Evolutionary conservation across 768 basidiomycete genomes (phyloP), one percentile per base, ranked within the genome.

Genomic region (Lactarius hengduanensis): DNA sequence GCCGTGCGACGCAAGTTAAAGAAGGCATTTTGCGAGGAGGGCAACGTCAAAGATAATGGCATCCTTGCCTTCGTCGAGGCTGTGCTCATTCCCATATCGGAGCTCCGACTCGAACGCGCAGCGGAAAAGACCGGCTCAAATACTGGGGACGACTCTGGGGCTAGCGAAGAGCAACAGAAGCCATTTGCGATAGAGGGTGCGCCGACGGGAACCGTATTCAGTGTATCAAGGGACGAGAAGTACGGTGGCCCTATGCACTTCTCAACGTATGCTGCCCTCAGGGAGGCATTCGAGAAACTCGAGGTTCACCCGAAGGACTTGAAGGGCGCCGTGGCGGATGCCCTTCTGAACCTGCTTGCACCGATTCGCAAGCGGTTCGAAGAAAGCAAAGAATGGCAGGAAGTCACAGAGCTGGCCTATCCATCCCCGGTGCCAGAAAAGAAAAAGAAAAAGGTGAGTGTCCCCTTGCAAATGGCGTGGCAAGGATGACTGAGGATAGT

Each of bases 21-120:
- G 77, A 80, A 81, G 28, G 96, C 97, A 1, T 94, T 96, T 75
- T 98, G 96, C 76, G 94, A 96, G 72, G 94, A 96, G 72, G 96
- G 95, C 18, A 94, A 91, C 73, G 79, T 87, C 59, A 83, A 86
- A 55, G 94, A 91, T 30, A 99, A 99, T 76, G 96, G 94, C 32
- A 79, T 98, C 0, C 83, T 97, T 5, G 80, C 91, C 2, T 98
- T 98, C 79, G 83, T 88, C 67, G 79, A 89, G 71, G 87, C 91
- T 16, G 95, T 96, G n/a, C 76, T 96, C 66, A 91, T 97, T 71
- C 94, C 94, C 38, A 87, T 96, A 71, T 88, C 86, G 73, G 80
- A 91, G 72, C 79, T 97, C 41, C 84, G 90, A 20, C 73, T 89
- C 40, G 90, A 91, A 63, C 82, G 82, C 28, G 65, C 74, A 62